Percentiles rank a stretch among this genome's conserved stretches.
Evolutionary conservation across 78 protist species (phyloP).

Genomic region (Guillardia theta): DNA sequence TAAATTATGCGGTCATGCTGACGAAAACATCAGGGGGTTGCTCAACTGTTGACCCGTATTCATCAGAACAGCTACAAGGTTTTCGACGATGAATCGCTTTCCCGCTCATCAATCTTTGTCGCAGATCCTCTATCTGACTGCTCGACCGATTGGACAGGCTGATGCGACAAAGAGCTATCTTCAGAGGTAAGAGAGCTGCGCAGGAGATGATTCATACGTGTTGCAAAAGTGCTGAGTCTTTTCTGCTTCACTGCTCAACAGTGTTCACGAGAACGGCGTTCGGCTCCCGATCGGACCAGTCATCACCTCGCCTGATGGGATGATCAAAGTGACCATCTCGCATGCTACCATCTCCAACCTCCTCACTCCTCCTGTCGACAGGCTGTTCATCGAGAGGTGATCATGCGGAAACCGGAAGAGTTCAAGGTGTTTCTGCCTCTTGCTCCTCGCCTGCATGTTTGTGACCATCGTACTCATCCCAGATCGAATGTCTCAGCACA

Average conservation of each 20-base stretch:
- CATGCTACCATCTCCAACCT: background rate
- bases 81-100: too few species aligned
- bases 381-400: conserved; percentile 6
- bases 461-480: too few species aligned
- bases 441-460: background rate
- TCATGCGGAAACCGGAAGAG: conserved; percentile 65
- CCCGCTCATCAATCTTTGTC: too few species aligned
- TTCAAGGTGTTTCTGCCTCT: conserved; percentile 68
- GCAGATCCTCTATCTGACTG: conserved; percentile 79
- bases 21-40: too few species aligned
- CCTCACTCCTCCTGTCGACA: background rate
- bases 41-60: background rate
- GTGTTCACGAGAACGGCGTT: conserved; percentile 42
- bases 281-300: conserved; percentile 94
- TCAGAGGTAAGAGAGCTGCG: too few species aligned
- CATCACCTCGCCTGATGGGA: conserved; percentile 87
- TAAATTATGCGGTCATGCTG: too few species aligned
- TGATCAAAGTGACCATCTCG: conserved; percentile 56
- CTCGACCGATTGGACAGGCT: conserved; percentile 87
- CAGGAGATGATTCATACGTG: too few species aligned
- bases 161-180: background rate
- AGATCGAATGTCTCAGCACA: background rate
- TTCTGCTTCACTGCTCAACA: background rate
- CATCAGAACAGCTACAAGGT: conserved; percentile 82
- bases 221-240: too few species aligned